Percentiles rank a stretch among this genome's conserved stretches.
Conservation (phyloP, 371 early-diverging fungal species). For the Saksenaea oblongispora region DNA sequence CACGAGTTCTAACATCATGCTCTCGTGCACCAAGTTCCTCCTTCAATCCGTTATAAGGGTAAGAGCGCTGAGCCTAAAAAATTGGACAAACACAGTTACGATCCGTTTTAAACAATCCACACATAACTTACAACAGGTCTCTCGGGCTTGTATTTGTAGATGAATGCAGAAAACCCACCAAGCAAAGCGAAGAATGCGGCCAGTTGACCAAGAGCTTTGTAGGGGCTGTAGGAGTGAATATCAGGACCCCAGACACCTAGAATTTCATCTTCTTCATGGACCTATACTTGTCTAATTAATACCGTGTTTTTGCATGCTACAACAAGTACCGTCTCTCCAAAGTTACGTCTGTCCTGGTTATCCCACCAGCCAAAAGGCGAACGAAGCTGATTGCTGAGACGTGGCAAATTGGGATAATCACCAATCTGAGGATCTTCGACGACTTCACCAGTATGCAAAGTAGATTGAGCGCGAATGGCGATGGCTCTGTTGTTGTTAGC, state of each 20-base stretch:
- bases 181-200: slow-evolving; percentile 37
- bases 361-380: slow-evolving; percentile 63
- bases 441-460: slow-evolving; percentile 47
- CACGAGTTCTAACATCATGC: slow-evolving; percentile 43
- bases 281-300: slow-evolving; percentile 24
- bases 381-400: slow-evolving; percentile 58
- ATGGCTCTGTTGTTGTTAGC: slow-evolving; percentile 30
- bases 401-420: slow-evolving; percentile 67
- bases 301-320: not conserved
- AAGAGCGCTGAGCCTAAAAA: slow-evolving; percentile 43
- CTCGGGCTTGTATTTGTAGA: slow-evolving; percentile 49
- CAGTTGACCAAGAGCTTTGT: slow-evolving; percentile 55
- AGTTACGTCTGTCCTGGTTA: slow-evolving; percentile 67
- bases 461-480: slow-evolving; percentile 47
- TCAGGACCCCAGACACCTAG: slow-evolving; percentile 68
- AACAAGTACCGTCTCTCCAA: slow-evolving; percentile 58
- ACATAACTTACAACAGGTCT: slow-evolving; percentile 40
- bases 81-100: not conserved
- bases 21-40: slow-evolving; percentile 51
- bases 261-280: slow-evolving; percentile 66
- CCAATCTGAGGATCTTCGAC: slow-evolving; percentile 66
- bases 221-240: slow-evolving; percentile 57
- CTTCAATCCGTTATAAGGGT: slow-evolving; percentile 52
- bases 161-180: slow-evolving; percentile 45
- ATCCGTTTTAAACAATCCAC: not conserved